Percentiles rank a stretch among this genome's conserved stretches.
These are phyloP conservation scores for Dryadomyces quercus-mongolicae DNA, from an alignment of 2,329 filamentous ascomycete genomes.

Conservation along the genomic window DNA sequence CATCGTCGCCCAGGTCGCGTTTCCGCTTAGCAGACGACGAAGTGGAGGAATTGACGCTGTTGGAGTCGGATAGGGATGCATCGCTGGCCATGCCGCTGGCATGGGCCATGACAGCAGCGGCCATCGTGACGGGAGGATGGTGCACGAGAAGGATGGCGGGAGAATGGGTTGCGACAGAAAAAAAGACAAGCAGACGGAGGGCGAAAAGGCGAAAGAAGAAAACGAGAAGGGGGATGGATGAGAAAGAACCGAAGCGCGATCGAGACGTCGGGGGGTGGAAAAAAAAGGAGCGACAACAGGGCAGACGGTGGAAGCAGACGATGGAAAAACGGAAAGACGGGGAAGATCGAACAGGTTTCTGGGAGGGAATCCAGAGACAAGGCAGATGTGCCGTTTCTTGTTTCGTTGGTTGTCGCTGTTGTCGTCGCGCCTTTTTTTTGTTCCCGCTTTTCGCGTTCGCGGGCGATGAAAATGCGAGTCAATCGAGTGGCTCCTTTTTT, in stretches of 20 bases:
- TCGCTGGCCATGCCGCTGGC: constrained; percentile 18
- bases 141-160: neutral
- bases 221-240: neutral
- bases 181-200: neutral
- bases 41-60: constrained; percentile 14
- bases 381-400: too few species aligned
- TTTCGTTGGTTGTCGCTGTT: neutral
- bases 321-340: too few species aligned
- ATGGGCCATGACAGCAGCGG: constrained; percentile 17
- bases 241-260: neutral
- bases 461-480: neutral
- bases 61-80: constrained; percentile 16
- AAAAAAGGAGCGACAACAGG: neutral
- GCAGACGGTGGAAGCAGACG: too few species aligned
- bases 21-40: constrained; percentile 38
- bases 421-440: neutral
- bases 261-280: neutral
- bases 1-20: constrained; percentile 37
- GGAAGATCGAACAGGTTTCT: too few species aligned
- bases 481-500: constrained; percentile 1
- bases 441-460: constrained; percentile 5
- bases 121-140: constrained; percentile 15
- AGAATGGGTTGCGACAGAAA: neutral
- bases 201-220: neutral
- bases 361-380: neutral